Evolutionary conservation across 1,139 yeast species (phyloP).

Genomic region (Debaryomycetaceae sp.): DNA sequence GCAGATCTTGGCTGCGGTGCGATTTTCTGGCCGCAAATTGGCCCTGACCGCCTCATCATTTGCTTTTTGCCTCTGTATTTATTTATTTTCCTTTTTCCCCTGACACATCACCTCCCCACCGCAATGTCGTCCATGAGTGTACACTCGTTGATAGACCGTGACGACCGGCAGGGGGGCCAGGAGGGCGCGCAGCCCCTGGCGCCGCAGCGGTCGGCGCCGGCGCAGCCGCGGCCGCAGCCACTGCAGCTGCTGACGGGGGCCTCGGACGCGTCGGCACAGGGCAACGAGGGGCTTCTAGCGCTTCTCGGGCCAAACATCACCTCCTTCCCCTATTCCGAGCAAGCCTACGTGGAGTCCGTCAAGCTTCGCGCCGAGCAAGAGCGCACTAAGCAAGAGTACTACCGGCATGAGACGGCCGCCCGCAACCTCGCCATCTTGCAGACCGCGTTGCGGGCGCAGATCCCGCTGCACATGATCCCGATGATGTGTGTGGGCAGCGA

Average conservation of each 20-base stretch:
- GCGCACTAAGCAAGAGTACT: constrained; percentile 75
- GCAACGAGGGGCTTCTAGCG: constrained; percentile 21
- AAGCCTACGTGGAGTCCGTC: constrained; percentile 59
- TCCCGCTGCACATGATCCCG: constrained; percentile 71
- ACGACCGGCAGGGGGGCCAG: constrained; percentile 5
- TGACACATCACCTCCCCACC: too few relatives aligned
- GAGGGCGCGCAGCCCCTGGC: background rate
- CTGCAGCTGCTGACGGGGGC: constrained; percentile 3
- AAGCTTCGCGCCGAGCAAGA: constrained; percentile 73
- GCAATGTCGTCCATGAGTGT: constrained; percentile 24
- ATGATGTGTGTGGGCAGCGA: constrained; percentile 41
- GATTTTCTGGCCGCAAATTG: too few relatives aligned
- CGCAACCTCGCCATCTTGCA: constrained; percentile 59
- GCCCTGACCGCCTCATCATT: too few relatives aligned
- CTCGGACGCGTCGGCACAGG: constrained; percentile 8
- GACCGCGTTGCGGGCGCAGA: constrained; percentile 56
- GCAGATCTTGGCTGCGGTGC: too few relatives aligned
- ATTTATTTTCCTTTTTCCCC: too few relatives aligned
- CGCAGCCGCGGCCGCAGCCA: constrained; percentile 2
- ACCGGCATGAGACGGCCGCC: constrained; percentile 59
- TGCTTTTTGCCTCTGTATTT: too few relatives aligned
- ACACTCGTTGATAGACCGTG: constrained; percentile 20
- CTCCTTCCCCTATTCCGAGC: constrained; percentile 60
- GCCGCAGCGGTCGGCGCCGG: constrained; percentile 4
- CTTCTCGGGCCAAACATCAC: constrained; percentile 51